Evolutionary conservation across 345 rosid species (phyloP).

Genomic region (Syzygium oleosum): DNA sequence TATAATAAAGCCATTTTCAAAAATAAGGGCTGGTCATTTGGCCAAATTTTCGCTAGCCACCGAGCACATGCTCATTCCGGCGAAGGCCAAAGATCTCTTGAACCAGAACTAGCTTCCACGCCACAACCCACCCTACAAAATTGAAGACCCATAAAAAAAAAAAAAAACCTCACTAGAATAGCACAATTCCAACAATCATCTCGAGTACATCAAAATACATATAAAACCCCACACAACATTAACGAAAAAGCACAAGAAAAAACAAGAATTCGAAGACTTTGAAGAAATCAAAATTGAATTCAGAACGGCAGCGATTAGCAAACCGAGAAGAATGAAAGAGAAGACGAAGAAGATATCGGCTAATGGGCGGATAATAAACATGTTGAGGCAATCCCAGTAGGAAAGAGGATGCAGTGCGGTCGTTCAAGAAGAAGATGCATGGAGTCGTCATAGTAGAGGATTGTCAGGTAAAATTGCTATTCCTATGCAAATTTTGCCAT

Average conservation of each 20-base stretch:
- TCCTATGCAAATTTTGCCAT: neutral
- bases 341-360: neutral
- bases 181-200: neutral
- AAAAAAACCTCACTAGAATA: neutral
- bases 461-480: neutral
- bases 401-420: neutral
- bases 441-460: neutral
- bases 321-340: neutral
- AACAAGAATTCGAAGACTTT: neutral
- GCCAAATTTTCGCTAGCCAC: too few species aligned
- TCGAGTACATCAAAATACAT: neutral
- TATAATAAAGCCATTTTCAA: too few species aligned
- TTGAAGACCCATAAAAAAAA: neutral
- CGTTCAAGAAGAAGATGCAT: neutral
- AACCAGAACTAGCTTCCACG: neutral
- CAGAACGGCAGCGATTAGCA: neutral
- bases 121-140: neutral
- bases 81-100: neutral
- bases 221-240: neutral
- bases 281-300: neutral
- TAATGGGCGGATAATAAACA: neutral
- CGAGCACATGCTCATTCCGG: too few species aligned
- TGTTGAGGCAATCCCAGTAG: neutral
- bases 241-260: neutral
- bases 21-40: too few species aligned